Evolutionary conservation across 164 flowering plant species (phyloP), one percentile per base, ranked within the genome.

Genomic region (Euptelea pleiosperma): DNA sequence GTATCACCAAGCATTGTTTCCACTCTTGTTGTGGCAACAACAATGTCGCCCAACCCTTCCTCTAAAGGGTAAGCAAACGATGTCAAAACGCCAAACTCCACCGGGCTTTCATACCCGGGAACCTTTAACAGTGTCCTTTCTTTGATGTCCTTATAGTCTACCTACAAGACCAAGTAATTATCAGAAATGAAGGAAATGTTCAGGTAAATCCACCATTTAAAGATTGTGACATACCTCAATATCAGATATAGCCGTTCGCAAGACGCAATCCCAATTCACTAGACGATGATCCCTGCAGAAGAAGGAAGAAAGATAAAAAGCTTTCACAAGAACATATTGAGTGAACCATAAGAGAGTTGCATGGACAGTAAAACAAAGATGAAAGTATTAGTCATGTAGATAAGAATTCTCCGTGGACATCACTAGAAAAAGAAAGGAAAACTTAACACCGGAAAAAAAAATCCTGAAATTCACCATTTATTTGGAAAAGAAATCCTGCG

Each of bases 1-100:
- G 97, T 93, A 73, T 90, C 99, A 63, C 99, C 97, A 37, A 90
- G 85, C 97, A 93, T 90, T 19, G 99, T 93, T 74, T 93, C 99
- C 67, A 93, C 87, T 73, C 99, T 72, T 16, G 99, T 93, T 42
- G 99, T 93, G 30, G 99, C 97, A 54, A 93, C 99, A 57, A 93
- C 84, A 70, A 90, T 84, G 60, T 90, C 89, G 18, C 88, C 89
- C 44, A 80, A 35, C 0, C 69, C 82, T 36, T 70, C 93, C 58
- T 93, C 97, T 35, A 93, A 61, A 61, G 97, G 96, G 57, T 93
- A 93, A 40, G 99, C 97, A 81, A 93, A 93, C n/a, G 92, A 85
- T 57, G 97, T 93, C 58, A 93, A 60, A 55, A 90, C 87, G 37
- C 99, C 97, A 73, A 90, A 93, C 59, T 93, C 97, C 40, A 93